Evolutionary conservation across 139 green algal species (phyloP), one percentile per base, ranked within the genome.

Genomic region (Chlorella vulgaris): DNA sequence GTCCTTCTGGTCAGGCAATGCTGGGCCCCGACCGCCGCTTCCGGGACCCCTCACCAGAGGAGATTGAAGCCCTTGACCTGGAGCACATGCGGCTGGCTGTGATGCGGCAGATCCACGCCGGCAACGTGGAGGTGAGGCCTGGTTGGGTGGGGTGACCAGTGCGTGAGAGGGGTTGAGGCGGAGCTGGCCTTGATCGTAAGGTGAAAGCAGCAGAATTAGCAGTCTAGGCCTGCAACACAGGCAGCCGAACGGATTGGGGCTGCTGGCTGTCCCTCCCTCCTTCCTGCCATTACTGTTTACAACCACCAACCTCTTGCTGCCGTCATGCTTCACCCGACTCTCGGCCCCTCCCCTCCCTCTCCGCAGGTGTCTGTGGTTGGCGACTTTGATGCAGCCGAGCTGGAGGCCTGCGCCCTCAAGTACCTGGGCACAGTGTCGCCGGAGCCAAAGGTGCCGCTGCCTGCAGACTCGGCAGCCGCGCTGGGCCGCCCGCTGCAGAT

Each of bases 31-130:
- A 96, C 84, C 81, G 90, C 74, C 88, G 93, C 40, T 95, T 98
- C 86, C 85, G 94, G 33, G 95, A 99, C 69, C 88, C 94, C 7
- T 88, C 71, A 0, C 86, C 91, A 13, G 92, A 97, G 79, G 93
- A 95, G 74, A 89, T 99, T n/a, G 87, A 94, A 13, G 91, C 92
- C 47, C 89, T 99, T 55, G 92, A 87, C 13, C 86, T 98, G 74
- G 93, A 97, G 39, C 90, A 90, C 24, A 93, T 95, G 81, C 78
- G 84, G 10, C 60, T 87, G 10, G 87, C 85, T 24, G 86, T 97
- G 29, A 90, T 89, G 85, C 76, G 76, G 58, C 91, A 96, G 81
- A 87, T 98, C 36, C 84, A 89, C 29, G 83, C 89, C 2, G 86
- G 81, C 47, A 93, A 94, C 77, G 69, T 96, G 10, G 92, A 94